A percentile compares a stretch with the other conserved stretches of the same genome.
Conservation (phyloP, 2,329 filamentous ascomycete genomes). For the Cytospora mali region DNA sequence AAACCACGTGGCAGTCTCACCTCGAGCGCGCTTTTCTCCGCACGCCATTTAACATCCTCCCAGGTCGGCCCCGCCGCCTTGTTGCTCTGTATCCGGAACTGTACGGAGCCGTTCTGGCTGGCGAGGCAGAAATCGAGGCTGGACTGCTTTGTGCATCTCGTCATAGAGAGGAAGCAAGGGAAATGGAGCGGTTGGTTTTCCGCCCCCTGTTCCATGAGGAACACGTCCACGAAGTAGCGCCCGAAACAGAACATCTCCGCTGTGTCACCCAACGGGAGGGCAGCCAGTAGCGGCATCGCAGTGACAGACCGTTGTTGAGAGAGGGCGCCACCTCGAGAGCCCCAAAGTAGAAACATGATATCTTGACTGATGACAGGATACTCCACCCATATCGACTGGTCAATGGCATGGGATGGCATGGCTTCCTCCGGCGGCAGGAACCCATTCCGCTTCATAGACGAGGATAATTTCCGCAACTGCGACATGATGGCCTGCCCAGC, state of each 20-base stretch:
- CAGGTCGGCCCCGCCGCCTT: conserved; percentile 72
- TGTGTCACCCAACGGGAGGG: conserved; percentile 78
- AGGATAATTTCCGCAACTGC: conserved; percentile 71
- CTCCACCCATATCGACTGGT: conserved; percentile 79
- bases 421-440: conserved; percentile 72
- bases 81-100: conserved; percentile 71
- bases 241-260: conserved; percentile 76
- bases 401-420: conserved; percentile 74
- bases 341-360: conserved; percentile 69
- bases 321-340: conserved; percentile 55
- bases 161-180: conserved; percentile 74
- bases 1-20: conserved; percentile 77
- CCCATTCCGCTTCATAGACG: conserved; percentile 83
- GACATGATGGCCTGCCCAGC: conserved; percentile 60
- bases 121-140: conserved; percentile 73
- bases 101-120: conserved; percentile 78
- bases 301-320: conserved; percentile 50
- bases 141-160: conserved; percentile 69
- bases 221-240: conserved; percentile 73
- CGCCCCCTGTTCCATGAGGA: conserved; percentile 71
- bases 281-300: conserved; percentile 61
- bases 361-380: conserved; percentile 76
- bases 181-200: conserved; percentile 70
- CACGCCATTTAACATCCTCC: conserved; percentile 81
- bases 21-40: conserved; percentile 65